Evolutionary conservation across 768 basidiomycete genomes (phyloP).

Genomic region (Kwoniella pini): DNA sequence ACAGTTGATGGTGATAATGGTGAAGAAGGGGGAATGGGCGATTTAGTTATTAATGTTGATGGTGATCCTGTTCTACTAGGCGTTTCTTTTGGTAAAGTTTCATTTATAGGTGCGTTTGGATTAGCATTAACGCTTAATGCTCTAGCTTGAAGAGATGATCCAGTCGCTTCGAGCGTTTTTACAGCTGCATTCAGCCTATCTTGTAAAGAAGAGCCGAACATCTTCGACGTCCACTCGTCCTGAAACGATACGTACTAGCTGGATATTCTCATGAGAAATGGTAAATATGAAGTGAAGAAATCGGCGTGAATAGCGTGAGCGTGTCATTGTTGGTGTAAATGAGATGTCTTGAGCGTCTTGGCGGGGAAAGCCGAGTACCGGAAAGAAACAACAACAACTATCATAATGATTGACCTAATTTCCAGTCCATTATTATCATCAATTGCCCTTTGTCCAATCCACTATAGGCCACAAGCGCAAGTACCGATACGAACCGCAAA

Average conservation of each 20-base stretch:
- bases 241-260: too few species aligned
- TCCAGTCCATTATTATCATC: too few species aligned
- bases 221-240: not conserved
- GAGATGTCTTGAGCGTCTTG: not conserved
- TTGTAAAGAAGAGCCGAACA: conserved; percentile 23
- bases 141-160: conserved; percentile 36
- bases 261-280: too few species aligned
- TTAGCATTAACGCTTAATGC: conserved; percentile 27
- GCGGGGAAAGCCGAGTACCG: conserved; percentile 7
- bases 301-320: not conserved
- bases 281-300: not conserved
- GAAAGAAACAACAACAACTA: too few species aligned
- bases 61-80: conserved; percentile 8
- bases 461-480: too few species aligned
- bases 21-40: conserved; percentile 11
- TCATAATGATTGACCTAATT: too few species aligned
- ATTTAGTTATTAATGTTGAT: not conserved
- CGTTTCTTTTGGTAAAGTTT: conserved; percentile 3
- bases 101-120: conserved; percentile 11
- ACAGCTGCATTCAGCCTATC: conserved; percentile 47
- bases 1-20: conserved; percentile 3
- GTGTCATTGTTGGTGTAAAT: too few species aligned
- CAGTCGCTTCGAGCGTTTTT: conserved; percentile 42
- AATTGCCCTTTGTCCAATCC: too few species aligned
- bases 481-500: not conserved